phyloP scores from a whole-genome alignment of 148 eudicot species.

The Nyssa sinensis region DNA sequence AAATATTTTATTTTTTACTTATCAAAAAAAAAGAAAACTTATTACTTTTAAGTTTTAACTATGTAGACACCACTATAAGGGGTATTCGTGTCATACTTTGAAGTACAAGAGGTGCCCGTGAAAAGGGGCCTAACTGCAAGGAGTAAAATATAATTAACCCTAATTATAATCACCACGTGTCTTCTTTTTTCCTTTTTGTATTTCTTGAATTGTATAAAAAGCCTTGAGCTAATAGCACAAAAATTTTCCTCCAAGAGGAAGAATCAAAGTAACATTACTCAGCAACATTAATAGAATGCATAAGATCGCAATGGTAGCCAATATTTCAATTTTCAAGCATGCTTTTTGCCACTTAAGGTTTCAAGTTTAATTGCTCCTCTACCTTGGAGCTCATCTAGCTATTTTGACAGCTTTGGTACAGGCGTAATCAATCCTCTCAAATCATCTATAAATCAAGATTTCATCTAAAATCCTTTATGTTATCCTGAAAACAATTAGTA shows the following conservation, averaged over 20 bases:
- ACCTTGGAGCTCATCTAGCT: neutral
- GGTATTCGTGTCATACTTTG: too few relatives aligned
- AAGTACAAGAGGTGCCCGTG: too few relatives aligned
- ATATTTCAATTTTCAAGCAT: too few relatives aligned
- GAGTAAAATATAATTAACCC: too few relatives aligned
- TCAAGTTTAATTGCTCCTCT: neutral
- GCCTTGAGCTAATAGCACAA: neutral
- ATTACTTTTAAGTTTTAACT: too few relatives aligned
- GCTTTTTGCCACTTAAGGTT: neutral
- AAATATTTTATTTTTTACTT: too few relatives aligned
- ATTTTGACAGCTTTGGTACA: neutral
- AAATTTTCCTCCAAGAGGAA: neutral
- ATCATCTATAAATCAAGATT: neutral
- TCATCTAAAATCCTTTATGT: neutral
- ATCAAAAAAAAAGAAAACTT: too few relatives aligned
- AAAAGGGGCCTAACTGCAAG: too few relatives aligned
- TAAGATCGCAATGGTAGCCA: neutral
- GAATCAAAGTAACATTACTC: neutral
- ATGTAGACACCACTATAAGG: too few relatives aligned
- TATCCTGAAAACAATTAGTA: neutral
- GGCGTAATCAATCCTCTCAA: too few relatives aligned
- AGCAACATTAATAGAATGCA: neutral
- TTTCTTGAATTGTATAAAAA: neutral
- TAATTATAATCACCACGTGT: neutral
- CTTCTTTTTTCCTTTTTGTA: neutral